These are phyloP conservation scores for Salisapilia sapeloensis DNA, from an alignment of 352 stramenopile species.

Conservation along the genomic window DNA sequence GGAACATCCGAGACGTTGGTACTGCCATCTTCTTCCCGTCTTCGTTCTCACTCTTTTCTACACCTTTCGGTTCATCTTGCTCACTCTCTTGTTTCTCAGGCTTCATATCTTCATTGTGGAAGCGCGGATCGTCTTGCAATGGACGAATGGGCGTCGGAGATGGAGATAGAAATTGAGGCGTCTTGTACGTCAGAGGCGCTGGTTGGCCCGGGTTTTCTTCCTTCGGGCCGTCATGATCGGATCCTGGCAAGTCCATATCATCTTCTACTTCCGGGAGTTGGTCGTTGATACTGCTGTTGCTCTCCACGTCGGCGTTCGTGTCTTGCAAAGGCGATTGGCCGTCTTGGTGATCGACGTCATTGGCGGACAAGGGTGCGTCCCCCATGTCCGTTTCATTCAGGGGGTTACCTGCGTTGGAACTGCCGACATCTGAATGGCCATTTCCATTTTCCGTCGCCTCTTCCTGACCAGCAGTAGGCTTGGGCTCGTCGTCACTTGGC, in stretches of 20 bases:
- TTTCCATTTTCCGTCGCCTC: too few relatives aligned
- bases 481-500: too few relatives aligned
- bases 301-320: too few relatives aligned
- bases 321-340: too few relatives aligned
- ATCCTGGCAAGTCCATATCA: neutral
- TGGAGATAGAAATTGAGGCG: conserved; percentile 44
- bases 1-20: conserved; percentile 36
- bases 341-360: too few relatives aligned
- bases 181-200: conserved; percentile 38
- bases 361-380: too few relatives aligned
- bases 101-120: neutral
- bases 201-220: conserved; percentile 2
- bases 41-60: neutral
- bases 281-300: too few relatives aligned
- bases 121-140: conserved; percentile 40
- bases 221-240: neutral
- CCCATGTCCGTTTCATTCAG: too few relatives aligned
- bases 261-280: neutral
- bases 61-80: conserved; percentile 1
- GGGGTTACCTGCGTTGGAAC: too few relatives aligned
- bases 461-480: too few relatives aligned
- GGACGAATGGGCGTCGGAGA: conserved; percentile 60
- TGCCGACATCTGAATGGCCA: too few relatives aligned
- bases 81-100: neutral
- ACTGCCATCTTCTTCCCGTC: conserved; percentile 7